These are phyloP conservation scores for Falciphora oryzae DNA, from an alignment of 2,329 filamentous ascomycete species.

Conservation along the genomic window DNA sequence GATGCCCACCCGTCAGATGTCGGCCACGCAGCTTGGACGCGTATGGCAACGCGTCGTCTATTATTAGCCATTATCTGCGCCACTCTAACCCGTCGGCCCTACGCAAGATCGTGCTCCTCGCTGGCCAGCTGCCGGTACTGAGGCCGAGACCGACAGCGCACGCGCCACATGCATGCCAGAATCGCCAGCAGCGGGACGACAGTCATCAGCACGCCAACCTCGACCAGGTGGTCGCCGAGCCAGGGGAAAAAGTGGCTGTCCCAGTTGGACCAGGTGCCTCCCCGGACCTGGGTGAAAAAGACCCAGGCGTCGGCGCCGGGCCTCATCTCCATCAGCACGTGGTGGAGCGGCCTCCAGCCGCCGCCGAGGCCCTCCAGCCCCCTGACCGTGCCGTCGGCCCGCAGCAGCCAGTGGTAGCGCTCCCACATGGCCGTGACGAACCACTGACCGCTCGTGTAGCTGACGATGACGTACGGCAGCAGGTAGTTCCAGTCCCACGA, in stretches of 20 bases:
- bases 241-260: constrained; percentile 24
- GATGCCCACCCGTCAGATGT: no score
- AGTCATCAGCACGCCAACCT: constrained; percentile 13
- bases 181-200: background rate
- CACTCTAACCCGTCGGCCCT: background rate
- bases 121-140: constrained; percentile 2
- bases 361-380: constrained; percentile 13
- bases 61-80: no score
- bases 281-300: constrained; percentile 24
- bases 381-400: constrained; percentile 17
- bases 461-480: constrained; percentile 69
- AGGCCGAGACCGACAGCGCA: background rate
- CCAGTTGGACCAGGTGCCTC: constrained; percentile 25
- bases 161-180: background rate
- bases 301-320: constrained; percentile 21
- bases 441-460: constrained; percentile 64
- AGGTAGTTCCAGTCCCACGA: constrained; percentile 62
- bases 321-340: constrained; percentile 24
- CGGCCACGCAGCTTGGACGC: no score
- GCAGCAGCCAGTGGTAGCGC: constrained; percentile 41
- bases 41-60: no score
- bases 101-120: constrained; percentile 3
- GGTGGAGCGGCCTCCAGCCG: constrained; percentile 16
- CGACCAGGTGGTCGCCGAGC: constrained; percentile 21
- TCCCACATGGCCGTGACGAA: constrained; percentile 68